Conservation (phyloP, 192 early-diverging fungal species). For the Rhizoclosmatium sp. region DNA sequence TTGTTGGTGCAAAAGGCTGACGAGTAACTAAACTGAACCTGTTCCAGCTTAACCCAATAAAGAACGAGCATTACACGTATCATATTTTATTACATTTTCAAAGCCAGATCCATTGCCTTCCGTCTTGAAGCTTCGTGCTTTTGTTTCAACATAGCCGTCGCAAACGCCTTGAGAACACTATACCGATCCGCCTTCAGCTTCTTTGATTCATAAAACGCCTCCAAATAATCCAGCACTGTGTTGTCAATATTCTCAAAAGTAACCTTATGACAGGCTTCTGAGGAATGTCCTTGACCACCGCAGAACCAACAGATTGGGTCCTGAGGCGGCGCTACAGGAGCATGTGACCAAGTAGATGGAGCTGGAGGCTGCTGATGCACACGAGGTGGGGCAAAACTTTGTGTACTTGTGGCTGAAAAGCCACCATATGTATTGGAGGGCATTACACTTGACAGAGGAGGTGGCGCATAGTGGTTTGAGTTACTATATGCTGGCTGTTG, state of each 20-base stretch:
- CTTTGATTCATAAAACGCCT: slow-evolving; percentile 11
- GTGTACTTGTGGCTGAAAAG: neutral
- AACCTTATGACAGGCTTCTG: slow-evolving; percentile 23
- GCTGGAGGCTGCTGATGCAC: neutral
- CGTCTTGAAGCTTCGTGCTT: slow-evolving; percentile 4
- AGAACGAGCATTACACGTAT: too few species aligned
- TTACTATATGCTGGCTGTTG: neutral
- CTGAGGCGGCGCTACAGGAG: too few species aligned
- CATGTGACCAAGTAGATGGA: slow-evolving; percentile 4
- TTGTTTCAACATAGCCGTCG: neutral
- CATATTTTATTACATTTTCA: too few species aligned
- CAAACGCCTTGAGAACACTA: slow-evolving; percentile 7
- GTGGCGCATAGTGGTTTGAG: neutral
- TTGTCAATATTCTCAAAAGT: slow-evolving; percentile 2
- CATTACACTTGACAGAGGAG: neutral
- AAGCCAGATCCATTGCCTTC: neutral
- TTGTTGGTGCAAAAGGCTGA: too few species aligned
- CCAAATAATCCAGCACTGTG: slow-evolving; percentile 28
- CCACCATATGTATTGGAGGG: neutral
- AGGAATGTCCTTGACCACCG: slow-evolving; percentile 4
- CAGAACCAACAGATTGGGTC: slow-evolving; percentile 33
- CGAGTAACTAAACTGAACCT: too few species aligned
- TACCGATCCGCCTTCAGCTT: slow-evolving; percentile 14
- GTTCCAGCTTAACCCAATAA: too few species aligned
- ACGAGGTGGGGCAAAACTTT: neutral